Evolutionary conservation across 495 filamentous ascomycete genomes (phyloP).

Genomic region (Aspergillus haitiensis): DNA sequence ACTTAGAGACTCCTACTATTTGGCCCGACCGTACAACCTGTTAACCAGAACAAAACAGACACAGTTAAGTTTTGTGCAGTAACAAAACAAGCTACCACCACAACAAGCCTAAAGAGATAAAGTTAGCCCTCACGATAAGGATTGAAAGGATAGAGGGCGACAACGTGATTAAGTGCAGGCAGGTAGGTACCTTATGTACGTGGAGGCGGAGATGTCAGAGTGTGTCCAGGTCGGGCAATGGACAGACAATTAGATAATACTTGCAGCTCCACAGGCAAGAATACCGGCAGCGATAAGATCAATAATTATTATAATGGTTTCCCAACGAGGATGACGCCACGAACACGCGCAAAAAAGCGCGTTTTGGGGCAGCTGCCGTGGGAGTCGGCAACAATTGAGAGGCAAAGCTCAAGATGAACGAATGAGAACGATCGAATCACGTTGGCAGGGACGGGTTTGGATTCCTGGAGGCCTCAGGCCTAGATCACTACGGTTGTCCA

Average conservation of each 20-base stretch:
- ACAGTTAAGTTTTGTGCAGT: no score
- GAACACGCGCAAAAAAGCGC: constrained; percentile 17
- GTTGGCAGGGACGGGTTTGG: neutral
- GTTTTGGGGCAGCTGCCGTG: constrained; percentile 10
- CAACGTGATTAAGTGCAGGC: neutral
- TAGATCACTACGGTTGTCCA: constrained; percentile 13
- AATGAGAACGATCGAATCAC: constrained; percentile 9
- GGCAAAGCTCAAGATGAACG: neutral
- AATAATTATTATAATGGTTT: constrained; percentile 1
- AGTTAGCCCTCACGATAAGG: no score
- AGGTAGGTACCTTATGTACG: neutral
- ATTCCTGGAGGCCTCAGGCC: constrained; percentile 17
- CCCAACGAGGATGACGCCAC: constrained; percentile 10
- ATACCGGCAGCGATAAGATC: constrained; percentile 5
- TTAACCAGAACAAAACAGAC: neutral
- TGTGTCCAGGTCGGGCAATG: constrained; percentile 5
- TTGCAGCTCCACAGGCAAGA: constrained; percentile 16
- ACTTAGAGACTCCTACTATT: neutral
- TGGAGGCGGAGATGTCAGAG: neutral
- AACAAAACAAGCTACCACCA: no score
- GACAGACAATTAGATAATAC: constrained; percentile 1
- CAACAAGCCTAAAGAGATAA: no score
- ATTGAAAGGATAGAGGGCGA: no score
- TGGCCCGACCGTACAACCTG: neutral
- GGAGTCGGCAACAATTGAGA: constrained; percentile 9